Base-by-base conservation (phyloP, 768 basidiomycete genomes). In the Suillus paluster region DNA sequence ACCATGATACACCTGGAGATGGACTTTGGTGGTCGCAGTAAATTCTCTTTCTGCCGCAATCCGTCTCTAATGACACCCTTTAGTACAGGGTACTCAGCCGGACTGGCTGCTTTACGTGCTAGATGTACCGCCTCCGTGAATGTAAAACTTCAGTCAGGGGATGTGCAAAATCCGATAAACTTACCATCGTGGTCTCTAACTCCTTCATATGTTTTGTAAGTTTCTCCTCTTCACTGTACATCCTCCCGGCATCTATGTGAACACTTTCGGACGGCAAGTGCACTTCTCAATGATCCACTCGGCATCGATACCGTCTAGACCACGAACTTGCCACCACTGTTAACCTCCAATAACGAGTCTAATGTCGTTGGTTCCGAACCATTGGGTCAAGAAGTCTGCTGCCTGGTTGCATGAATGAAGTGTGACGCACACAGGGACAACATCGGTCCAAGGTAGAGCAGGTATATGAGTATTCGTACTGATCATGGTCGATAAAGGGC, bases 251-350 rank as follows among this genome's bases (percentile, higher is more conserved):
- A 27, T 76, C 71, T 27, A 55, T 39, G 23, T 55, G 38, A 39
- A 53, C 49, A 23, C 70, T 63, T 21, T 70, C 64, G 53, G 63
- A 41, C 56, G 64, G 33, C 15, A 86, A 66, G 62, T 80, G 81
- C 41, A 78, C 64, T 80, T 81, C 66, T 86, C 80, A 1, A 85
- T 82, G 33, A 87, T 78, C 86, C 85, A 86, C 69, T 87, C 86
- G 3, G 77, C 84, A 62, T 91, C 89, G 1, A 91, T 76, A 2
- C 90, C 90, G 59, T 85, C 82, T 34, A 90, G 75, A 8, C 88
- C 88, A 44, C 90, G 81, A 36, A 92, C 86, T 74, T 92, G 91
- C 92, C 91, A 93, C 92, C 91, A 94, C 60, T 86, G 80, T 60
- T 85, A 84, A 3, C 91, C 92, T 30, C 92, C 92, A 11, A 90